Conservation (phyloP, 495 filamentous ascomycete genomes). For the Corynascus novoguineensis region DNA sequence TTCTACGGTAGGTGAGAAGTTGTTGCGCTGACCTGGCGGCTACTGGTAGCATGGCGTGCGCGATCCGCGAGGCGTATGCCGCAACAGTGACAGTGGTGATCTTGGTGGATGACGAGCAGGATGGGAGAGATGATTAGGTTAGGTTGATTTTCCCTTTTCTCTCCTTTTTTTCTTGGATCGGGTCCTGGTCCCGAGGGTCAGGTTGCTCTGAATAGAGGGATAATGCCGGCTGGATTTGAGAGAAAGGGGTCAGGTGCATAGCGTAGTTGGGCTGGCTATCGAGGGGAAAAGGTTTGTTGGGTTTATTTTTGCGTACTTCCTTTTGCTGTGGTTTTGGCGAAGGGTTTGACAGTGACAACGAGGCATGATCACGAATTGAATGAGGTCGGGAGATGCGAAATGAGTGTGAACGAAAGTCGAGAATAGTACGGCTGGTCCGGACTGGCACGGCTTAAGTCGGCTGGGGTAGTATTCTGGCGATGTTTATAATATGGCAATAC, state of each 20-base stretch:
- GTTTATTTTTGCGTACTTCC: neutral
- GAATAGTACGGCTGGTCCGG: neutral
- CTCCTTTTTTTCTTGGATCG: neutral
- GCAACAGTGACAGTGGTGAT: conserved; percentile 65
- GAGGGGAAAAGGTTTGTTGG: neutral
- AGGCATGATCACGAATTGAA: too few species aligned
- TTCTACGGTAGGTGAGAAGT: neutral
- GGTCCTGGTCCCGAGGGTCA: neutral
- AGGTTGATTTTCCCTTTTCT: too few species aligned
- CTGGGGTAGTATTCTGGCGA: neutral
- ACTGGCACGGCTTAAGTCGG: neutral
- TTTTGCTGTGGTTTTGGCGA: neutral
- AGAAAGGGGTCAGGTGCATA: neutral
- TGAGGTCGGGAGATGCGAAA: too few species aligned
- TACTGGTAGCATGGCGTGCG: conserved; percentile 56
- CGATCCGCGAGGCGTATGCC: conserved; percentile 65
- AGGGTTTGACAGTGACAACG: too few species aligned
- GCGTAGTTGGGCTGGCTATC: neutral
- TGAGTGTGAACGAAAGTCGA: neutral
- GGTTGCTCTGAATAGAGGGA: neutral
- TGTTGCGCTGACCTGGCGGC: conserved; percentile 13
- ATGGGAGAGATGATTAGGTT: conserved; percentile 17
- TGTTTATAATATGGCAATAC: neutral
- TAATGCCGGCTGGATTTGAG: neutral
- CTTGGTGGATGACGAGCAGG: conserved; percentile 40